phyloP scores from a whole-genome alignment of 306 rosid genomes.

The Lotus japonicus region DNA sequence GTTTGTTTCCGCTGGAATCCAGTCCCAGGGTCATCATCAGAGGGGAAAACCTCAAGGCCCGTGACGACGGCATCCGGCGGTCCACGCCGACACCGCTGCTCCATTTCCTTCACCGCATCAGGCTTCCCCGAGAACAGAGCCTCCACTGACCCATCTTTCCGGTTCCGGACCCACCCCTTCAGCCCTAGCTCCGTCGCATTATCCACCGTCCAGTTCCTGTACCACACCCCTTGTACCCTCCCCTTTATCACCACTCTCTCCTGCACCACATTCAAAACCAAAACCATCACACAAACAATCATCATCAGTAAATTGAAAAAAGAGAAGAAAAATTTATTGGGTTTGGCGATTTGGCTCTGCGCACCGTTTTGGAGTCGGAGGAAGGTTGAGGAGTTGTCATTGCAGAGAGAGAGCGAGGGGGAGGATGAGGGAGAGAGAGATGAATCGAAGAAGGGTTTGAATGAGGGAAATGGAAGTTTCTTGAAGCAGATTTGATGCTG shows the following conservation, averaged over 20 bases:
- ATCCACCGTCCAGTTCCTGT: slow-evolving; percentile 44
- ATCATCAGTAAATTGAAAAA: not conserved
- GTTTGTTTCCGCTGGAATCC: slow-evolving; percentile 58
- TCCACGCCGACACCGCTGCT: slow-evolving; percentile 83
- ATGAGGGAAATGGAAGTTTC: slow-evolving; percentile 44
- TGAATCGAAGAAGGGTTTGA: slow-evolving; percentile 30
- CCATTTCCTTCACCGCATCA: slow-evolving; percentile 53
- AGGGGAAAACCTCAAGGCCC: slow-evolving; percentile 54
- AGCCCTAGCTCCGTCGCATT: slow-evolving; percentile 35
- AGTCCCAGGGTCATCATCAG: slow-evolving; percentile 42
- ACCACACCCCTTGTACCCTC: slow-evolving; percentile 58
- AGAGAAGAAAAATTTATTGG: not conserved
- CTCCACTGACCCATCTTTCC: slow-evolving; percentile 45
- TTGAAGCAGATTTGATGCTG: slow-evolving; percentile 22
- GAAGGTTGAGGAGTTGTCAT: slow-evolving; percentile 43
- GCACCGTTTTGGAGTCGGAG: slow-evolving; percentile 59
- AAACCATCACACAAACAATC: not conserved
- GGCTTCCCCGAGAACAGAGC: slow-evolving; percentile 37
- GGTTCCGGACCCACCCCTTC: slow-evolving; percentile 45
- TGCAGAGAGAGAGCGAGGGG: slow-evolving; percentile 31
- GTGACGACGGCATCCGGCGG: slow-evolving; percentile 71
- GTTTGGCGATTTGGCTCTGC: too few species aligned
- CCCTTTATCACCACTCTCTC: slow-evolving; percentile 87
- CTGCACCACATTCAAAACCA: slow-evolving; percentile 28
- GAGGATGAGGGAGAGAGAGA: slow-evolving; percentile 31